Evolutionary conservation across 306 rosid species (phyloP).

Genomic region (Dicorynia guianensis): DNA sequence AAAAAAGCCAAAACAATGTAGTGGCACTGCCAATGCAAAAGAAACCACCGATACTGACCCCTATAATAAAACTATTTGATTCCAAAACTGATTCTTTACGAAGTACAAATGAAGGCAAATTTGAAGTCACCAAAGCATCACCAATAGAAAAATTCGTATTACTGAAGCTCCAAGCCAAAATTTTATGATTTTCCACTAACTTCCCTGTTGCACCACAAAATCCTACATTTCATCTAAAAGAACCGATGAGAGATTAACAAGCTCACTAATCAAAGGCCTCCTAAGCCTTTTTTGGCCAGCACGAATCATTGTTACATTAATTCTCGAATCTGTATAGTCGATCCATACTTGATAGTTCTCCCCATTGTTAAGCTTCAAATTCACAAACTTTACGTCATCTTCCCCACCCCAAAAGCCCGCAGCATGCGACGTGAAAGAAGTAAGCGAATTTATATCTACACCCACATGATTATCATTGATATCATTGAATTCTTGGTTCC

Average conservation of each 20-base stretch:
- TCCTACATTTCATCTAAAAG: slow-evolving; percentile 61
- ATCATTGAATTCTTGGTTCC: slow-evolving; percentile 63
- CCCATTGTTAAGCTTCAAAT: slow-evolving; percentile 50
- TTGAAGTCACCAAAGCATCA: slow-evolving; percentile 53
- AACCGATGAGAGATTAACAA: slow-evolving; percentile 53
- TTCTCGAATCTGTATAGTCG: slow-evolving; percentile 47
- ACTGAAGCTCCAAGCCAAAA: slow-evolving; percentile 65
- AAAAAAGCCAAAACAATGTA: slow-evolving; percentile 24
- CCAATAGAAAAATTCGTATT: slow-evolving; percentile 56
- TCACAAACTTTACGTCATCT: slow-evolving; percentile 38
- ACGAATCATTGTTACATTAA: slow-evolving; percentile 57
- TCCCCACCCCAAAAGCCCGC: slow-evolving; percentile 58
- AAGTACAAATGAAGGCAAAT: slow-evolving; percentile 67
- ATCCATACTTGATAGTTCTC: slow-evolving; percentile 65
- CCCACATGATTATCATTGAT: slow-evolving; percentile 60
- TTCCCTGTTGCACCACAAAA: slow-evolving; percentile 59
- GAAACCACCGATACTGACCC: slow-evolving; percentile 41
- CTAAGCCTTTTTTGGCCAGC: slow-evolving; percentile 48
- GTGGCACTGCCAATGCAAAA: slow-evolving; percentile 40
- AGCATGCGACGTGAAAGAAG: slow-evolving; percentile 42
- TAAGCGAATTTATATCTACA: slow-evolving; percentile 53
- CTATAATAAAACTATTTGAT: slow-evolving; percentile 51
- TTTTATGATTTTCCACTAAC: slow-evolving; percentile 58
- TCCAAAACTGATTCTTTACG: slow-evolving; percentile 32
- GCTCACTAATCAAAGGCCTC: slow-evolving; percentile 55